Conservation (phyloP, 805 yeast genomes). For the Candida montana region DNA sequence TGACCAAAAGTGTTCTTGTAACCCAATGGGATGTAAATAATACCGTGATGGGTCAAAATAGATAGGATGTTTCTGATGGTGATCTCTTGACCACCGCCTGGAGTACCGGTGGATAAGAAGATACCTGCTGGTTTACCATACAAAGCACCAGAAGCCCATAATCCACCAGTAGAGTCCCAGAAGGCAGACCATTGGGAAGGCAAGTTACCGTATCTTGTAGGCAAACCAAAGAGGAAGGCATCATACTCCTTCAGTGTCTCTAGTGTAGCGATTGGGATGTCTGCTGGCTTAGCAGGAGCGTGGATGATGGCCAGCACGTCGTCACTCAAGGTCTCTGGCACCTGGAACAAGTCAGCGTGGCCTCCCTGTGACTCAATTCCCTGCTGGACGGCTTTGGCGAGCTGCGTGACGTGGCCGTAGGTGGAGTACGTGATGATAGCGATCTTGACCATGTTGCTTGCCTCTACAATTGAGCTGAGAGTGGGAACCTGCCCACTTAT, state of each 20-base stretch:
- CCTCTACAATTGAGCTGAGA: too few relatives aligned
- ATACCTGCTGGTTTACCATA: conserved; percentile 71
- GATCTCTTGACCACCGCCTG: conserved; percentile 76
- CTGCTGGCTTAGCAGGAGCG: conserved; percentile 56
- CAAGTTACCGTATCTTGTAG: conserved; percentile 71
- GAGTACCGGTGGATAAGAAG: conserved; percentile 65
- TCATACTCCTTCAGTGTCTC: conserved; percentile 59
- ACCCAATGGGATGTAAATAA: conserved; percentile 73
- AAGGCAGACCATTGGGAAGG: conserved; percentile 75
- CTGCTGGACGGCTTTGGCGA: conserved; percentile 63
- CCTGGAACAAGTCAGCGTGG: conserved; percentile 65
- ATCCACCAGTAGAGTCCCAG: conserved; percentile 72
- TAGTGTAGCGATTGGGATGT: conserved; percentile 51
- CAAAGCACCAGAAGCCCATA: conserved; percentile 69
- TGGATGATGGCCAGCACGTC: conserved; percentile 57
- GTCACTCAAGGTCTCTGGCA: conserved; percentile 68
- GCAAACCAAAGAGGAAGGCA: conserved; percentile 71
- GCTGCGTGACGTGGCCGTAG: conserved; percentile 68
- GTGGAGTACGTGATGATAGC: conserved; percentile 71
- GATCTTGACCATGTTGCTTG: conserved; percentile 9
- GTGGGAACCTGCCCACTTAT: not conserved
- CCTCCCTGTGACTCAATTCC: conserved; percentile 69
- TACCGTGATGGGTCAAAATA: conserved; percentile 69
- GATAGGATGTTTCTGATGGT: conserved; percentile 58
- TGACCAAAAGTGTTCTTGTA: conserved; percentile 53